These are phyloP conservation scores for Eutrema japonicum DNA, from an alignment of 345 rosid genomes.

Conservation along the genomic window DNA sequence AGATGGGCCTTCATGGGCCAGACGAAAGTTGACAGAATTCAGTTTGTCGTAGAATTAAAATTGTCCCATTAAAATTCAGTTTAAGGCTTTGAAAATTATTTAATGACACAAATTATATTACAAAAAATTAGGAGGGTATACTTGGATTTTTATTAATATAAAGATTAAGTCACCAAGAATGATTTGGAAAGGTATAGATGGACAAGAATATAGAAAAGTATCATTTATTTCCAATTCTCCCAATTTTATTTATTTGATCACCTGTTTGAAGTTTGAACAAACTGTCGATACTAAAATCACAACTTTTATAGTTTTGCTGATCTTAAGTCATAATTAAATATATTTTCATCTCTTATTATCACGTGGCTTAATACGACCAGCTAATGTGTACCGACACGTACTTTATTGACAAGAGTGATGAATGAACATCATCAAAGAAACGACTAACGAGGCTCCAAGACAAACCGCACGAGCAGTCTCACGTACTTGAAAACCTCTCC, in stretches of 20 bases:
- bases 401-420: neutral
- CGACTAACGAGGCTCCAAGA: conserved; percentile 31
- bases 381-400: conserved; percentile 16
- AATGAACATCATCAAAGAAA: conserved; percentile 7
- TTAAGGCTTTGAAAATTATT: no score
- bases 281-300: neutral
- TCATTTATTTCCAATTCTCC: no score
- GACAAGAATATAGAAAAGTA: no score
- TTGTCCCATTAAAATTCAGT: no score
- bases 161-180: no score
- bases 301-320: neutral
- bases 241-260: neutral
- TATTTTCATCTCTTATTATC: neutral
- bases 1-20: no score
- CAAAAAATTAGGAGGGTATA: no score
- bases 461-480: conserved; percentile 54
- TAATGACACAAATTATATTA: no score
- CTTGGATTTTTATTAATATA: no score
- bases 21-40: no score
- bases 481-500: conserved; percentile 59
- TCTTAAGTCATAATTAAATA: neutral
- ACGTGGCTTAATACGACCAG: neutral
- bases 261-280: neutral
- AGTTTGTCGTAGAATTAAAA: no score
- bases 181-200: no score